Evolutionary conservation across 2,329 filamentous ascomycete genomes (phyloP).

Genomic region (Neofusicoccum sp.): DNA sequence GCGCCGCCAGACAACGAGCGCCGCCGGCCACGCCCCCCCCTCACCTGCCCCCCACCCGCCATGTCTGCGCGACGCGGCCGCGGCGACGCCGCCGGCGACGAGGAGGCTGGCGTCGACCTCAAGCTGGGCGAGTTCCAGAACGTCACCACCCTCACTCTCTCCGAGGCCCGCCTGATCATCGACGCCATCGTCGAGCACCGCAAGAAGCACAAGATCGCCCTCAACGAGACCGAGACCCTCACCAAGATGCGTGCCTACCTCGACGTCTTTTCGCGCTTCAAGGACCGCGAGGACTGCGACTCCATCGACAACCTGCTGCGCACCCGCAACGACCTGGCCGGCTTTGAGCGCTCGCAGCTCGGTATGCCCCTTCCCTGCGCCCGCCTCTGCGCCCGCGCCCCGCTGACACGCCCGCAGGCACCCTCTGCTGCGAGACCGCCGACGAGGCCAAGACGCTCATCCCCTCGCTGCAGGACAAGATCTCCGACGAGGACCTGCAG

Average conservation of each 20-base stretch:
- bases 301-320: slow-evolving; percentile 87
- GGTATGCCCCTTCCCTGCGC: slow-evolving; percentile 53
- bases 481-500: slow-evolving; percentile 83
- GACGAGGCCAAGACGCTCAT: slow-evolving; percentile 97
- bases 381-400: background rate
- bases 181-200: slow-evolving; percentile 83
- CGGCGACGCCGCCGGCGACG: slow-evolving; percentile 54
- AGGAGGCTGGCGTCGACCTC: slow-evolving; percentile 78
- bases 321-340: slow-evolving; percentile 74
- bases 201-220: slow-evolving; percentile 59
- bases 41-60: slow-evolving; percentile 1
- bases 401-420: slow-evolving; percentile 56
- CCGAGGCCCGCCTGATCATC: slow-evolving; percentile 87
- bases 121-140: slow-evolving; percentile 91
- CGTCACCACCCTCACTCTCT: slow-evolving; percentile 87
- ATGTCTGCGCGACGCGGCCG: slow-evolving; percentile 30
- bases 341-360: slow-evolving; percentile 90
- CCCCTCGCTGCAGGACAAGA: slow-evolving; percentile 84
- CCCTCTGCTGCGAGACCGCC: slow-evolving; percentile 84
- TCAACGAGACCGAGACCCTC: slow-evolving; percentile 54
- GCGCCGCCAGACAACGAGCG: background rate
- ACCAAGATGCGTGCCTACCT: slow-evolving; percentile 89
- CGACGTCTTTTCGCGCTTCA: slow-evolving; percentile 92
- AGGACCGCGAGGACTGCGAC: slow-evolving; percentile 90
- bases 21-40: background rate